phyloP scores from a whole-genome alignment of 495 filamentous ascomycete species.

The Penicillium maclennaniae region DNA sequence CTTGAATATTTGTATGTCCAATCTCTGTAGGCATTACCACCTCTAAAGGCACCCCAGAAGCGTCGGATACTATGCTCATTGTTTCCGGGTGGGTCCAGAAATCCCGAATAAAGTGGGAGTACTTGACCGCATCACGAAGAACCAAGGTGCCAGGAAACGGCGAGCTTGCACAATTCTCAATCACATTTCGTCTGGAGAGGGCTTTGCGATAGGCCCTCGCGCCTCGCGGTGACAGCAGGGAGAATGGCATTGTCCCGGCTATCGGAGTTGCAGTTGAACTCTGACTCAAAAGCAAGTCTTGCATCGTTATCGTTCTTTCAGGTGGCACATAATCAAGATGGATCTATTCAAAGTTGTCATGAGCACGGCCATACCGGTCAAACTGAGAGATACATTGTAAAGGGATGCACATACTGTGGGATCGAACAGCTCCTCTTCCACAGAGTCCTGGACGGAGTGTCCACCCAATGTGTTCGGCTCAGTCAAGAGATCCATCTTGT shows the following conservation, averaged over 20 bases:
- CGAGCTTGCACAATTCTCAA: conserved; percentile 14
- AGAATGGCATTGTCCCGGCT: conserved; percentile 21
- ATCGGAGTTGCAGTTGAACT: conserved; percentile 13
- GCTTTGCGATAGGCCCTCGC: conserved; percentile 24
- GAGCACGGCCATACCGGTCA: background rate
- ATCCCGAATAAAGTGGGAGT: conserved; percentile 27
- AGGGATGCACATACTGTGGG: conserved; percentile 4
- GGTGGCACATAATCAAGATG: conserved; percentile 18
- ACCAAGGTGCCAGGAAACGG: conserved; percentile 24
- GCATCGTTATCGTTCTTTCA: conserved; percentile 15
- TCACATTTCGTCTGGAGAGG: conserved; percentile 13
- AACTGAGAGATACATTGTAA: background rate
- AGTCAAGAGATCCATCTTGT: background rate
- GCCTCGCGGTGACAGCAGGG: conserved; percentile 14
- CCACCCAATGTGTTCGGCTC: background rate
- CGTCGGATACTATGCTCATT: conserved; percentile 24
- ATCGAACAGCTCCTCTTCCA: conserved; percentile 6
- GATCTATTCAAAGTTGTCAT: conserved; percentile 2
- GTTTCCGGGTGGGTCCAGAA: conserved; percentile 32
- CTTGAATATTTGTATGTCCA: conserved; percentile 34
- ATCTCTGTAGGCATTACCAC: conserved; percentile 32
- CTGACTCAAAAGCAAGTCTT: conserved; percentile 12
- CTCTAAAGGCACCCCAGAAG: conserved; percentile 24
- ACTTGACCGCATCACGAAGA: conserved; percentile 24
- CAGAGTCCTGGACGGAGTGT: background rate